Conservation (phyloP, 371 early-diverging fungal genomes). For the Mucor ambiguus region DNA sequence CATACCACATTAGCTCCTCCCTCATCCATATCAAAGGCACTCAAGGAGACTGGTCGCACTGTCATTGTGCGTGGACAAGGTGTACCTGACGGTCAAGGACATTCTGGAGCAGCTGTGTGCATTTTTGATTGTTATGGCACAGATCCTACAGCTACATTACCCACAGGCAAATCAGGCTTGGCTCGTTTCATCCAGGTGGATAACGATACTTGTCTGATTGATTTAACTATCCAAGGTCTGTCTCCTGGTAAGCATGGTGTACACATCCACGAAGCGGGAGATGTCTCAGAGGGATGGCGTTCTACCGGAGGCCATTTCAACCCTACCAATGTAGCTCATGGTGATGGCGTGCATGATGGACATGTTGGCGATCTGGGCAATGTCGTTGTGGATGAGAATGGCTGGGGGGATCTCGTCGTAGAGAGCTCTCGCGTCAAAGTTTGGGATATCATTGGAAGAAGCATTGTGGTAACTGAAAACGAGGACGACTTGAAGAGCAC, state of each 20-base stretch:
- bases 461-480: constrained; percentile 68
- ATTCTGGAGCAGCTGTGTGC: constrained; percentile 85
- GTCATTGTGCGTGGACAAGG: constrained; percentile 81
- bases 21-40: constrained; percentile 57
- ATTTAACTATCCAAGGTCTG: constrained; percentile 74
- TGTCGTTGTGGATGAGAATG: constrained; percentile 66
- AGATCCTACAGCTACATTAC: constrained; percentile 33
- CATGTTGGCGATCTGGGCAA: constrained; percentile 75
- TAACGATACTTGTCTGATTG: constrained; percentile 69
- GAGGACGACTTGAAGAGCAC: constrained; percentile 48
- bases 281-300: constrained; percentile 64
- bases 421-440: constrained; percentile 77
- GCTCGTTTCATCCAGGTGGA: constrained; percentile 83
- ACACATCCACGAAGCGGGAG: constrained; percentile 80
- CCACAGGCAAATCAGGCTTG: constrained; percentile 68
- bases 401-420: constrained; percentile 75
- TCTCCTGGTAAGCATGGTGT: constrained; percentile 71
- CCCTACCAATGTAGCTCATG: constrained; percentile 59
- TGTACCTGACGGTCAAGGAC: constrained; percentile 57
- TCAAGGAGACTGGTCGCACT: constrained; percentile 71
- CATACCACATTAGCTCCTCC: constrained; percentile 56
- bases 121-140: constrained; percentile 74
- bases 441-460: constrained; percentile 88
- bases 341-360: constrained; percentile 49
- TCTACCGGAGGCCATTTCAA: constrained; percentile 65